Evolutionary conservation across 208 protist species (phyloP).

Genomic region (Wallacemonas rigidus): DNA sequence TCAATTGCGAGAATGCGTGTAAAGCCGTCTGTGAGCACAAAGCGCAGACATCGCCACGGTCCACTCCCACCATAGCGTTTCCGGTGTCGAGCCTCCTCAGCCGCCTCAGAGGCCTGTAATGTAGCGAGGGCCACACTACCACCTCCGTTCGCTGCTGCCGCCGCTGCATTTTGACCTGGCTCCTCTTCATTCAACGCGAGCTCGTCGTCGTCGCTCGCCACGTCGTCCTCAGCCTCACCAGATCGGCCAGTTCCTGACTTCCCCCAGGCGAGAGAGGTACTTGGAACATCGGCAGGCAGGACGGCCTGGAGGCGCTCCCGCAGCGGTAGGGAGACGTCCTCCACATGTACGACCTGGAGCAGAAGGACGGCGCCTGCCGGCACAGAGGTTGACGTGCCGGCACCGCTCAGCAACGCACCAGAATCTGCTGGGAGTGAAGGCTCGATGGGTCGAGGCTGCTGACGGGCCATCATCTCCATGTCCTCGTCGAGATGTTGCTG

Average conservation of each 20-base stretch:
- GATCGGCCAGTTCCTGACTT: neutral
- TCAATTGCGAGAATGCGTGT: constrained; percentile 66
- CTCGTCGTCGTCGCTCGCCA: neutral
- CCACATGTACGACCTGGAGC: constrained; percentile 62
- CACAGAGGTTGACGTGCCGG: neutral
- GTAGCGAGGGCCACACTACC: constrained; percentile 26
- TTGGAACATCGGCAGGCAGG: constrained; percentile 11
- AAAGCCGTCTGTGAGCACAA: constrained; percentile 72
- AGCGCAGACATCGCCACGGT: constrained; percentile 44
- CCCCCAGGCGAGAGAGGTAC: constrained; percentile 12
- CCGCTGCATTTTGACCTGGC: neutral
- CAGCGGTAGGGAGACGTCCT: constrained; percentile 58
- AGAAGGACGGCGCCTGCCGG: constrained; percentile 16
- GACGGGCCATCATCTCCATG: constrained; percentile 42
- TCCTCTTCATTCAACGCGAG: constrained; percentile 13
- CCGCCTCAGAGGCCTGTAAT: constrained; percentile 36
- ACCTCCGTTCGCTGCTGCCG: neutral
- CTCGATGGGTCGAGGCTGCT: constrained; percentile 17
- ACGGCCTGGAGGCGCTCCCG: constrained; percentile 53
- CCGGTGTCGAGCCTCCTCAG: constrained; percentile 32
- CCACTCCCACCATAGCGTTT: constrained; percentile 22
- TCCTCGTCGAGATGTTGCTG: constrained; percentile 48
- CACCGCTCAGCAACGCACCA: neutral
- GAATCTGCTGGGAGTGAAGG: constrained; percentile 22
- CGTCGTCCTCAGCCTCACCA: neutral